Evolutionary conservation across 2,329 filamentous ascomycete genomes (phyloP).

Genomic region (Phoma sp.): DNA sequence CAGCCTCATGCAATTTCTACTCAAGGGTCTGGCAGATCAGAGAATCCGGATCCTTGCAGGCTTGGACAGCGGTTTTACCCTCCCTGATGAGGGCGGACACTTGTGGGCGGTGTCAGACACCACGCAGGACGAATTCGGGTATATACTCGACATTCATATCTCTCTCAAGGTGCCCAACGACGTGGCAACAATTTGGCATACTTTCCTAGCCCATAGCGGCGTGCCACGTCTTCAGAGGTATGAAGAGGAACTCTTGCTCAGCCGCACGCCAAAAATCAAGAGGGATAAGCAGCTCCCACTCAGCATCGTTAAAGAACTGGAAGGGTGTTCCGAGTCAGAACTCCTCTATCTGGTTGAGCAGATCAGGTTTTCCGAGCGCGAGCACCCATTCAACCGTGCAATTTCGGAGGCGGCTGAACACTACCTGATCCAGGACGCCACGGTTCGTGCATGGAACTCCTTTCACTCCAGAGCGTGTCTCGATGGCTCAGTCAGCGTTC

Average conservation of each 20-base stretch:
- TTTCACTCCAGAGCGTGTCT: not conserved
- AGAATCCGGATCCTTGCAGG: not conserved
- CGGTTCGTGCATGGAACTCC: not conserved
- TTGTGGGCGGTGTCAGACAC: not conserved
- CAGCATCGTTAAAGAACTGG: not conserved
- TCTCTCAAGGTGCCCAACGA: too few species aligned
- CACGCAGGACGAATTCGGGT: not conserved
- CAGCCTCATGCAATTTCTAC: not conserved
- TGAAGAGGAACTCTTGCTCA: not conserved
- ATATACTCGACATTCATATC: not conserved
- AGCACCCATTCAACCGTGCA: not conserved
- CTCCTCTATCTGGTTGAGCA: not conserved
- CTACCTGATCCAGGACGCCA: not conserved
- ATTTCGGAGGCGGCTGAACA: too few species aligned
- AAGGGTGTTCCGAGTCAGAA: not conserved
- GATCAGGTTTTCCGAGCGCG: not conserved
- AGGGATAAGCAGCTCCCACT: not conserved
- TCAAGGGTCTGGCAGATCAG: too few species aligned
- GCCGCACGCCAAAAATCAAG: not conserved
- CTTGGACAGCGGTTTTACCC: not conserved
- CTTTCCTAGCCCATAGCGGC: too few species aligned
- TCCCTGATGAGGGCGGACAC: not conserved
- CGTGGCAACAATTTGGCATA: too few species aligned
- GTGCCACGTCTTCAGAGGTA: too few species aligned
- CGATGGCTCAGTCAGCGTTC: not conserved